phyloP scores from a whole-genome alignment of 306 rosid genomes.

The Cicer bijugum region DNA sequence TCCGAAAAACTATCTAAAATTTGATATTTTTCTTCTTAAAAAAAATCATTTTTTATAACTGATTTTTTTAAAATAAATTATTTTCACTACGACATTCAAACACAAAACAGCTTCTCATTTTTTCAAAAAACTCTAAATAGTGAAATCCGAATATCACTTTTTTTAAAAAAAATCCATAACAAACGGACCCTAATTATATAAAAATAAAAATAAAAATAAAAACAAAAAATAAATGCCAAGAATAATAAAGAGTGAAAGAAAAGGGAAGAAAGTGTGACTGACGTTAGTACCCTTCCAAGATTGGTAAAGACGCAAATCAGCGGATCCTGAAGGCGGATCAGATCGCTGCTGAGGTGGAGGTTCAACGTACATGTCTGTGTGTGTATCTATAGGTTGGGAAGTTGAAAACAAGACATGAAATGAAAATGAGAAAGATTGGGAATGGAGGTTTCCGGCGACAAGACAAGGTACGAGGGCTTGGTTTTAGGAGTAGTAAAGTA shows the following conservation, averaged over 20 bases:
- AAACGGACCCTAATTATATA: conserved; percentile 15
- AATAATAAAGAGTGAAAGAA: neutral
- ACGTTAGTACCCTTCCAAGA: conserved; percentile 97
- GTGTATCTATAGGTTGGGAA: conserved; percentile 7
- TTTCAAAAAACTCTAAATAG: no score
- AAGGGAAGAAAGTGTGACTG: conserved; percentile 35
- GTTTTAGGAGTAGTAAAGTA: neutral
- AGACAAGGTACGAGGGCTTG: conserved; percentile 2
- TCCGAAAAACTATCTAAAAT: no score
- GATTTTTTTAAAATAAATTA: no score
- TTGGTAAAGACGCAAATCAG: conserved; percentile 78
- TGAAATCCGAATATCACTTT: no score
- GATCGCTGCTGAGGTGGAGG: conserved; percentile 87
- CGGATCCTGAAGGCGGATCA: conserved; percentile 77
- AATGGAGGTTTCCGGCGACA: neutral
- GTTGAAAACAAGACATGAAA: neutral
- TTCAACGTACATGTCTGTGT: conserved; percentile 73
- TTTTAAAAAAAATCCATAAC: neutral
- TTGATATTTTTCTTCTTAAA: no score
- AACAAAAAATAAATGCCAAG: neutral
- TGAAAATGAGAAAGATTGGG: neutral
- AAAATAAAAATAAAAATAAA: no score
- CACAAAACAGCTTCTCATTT: no score
- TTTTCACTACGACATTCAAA: no score
- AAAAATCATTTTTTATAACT: no score